Evolutionary conservation across 139 green algal species (phyloP).

Genomic region (Chlorella sp.): DNA sequence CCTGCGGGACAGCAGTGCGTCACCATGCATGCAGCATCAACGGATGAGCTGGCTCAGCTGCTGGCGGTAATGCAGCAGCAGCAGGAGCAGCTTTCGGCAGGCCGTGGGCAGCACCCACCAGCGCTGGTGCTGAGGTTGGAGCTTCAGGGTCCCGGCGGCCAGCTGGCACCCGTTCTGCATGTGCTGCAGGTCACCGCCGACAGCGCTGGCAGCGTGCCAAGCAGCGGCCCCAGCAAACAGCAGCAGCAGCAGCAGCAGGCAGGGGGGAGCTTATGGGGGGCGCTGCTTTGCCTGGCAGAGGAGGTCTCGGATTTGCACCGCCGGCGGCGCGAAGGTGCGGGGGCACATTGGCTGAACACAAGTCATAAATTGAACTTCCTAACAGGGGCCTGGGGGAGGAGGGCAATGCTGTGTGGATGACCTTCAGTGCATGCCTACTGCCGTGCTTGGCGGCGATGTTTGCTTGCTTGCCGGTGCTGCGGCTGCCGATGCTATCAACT

Average conservation of each 20-base stretch:
- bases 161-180: neutral
- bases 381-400: no score
- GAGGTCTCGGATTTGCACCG: slow-evolving; percentile 26
- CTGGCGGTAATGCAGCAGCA: neutral
- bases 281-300: neutral
- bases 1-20: neutral
- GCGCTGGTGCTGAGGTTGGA: neutral
- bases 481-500: neutral
- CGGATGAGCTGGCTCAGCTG: neutral
- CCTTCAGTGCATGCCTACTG: neutral
- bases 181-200: neutral
- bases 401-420: neutral
- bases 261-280: neutral
- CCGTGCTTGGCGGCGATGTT: neutral
- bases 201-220: neutral
- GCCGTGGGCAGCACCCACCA: neutral
- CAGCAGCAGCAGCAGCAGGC: neutral
- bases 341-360: no score
- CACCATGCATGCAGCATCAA: neutral
- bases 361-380: no score
- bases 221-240: neutral
- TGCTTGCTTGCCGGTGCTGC: neutral
- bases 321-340: slow-evolving; percentile 16
- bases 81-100: neutral
- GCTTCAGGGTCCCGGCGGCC: no score